Base-by-base conservation (phyloP, 805 yeast genomes). In the Lipomyces yamanashiensis region DNA sequence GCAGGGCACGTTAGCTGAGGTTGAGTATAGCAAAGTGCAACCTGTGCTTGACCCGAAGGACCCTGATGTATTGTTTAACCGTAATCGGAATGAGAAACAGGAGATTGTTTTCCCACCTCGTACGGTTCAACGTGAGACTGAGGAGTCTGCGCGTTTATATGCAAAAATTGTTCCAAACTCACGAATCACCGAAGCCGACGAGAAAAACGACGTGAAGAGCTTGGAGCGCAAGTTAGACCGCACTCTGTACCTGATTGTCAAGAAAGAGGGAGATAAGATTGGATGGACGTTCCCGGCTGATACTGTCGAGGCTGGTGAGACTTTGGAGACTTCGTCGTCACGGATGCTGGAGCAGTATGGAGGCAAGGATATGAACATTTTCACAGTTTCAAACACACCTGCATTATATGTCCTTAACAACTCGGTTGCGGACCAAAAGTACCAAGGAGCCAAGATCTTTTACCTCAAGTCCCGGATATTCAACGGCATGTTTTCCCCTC, bases 311-410 rank as follows among this genome's bases (percentile, higher is more conserved):
- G 79, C 78, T 34, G 76, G 78, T 2, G 77, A 79, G 52, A 83
- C 90, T 15, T 82, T 95, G 68, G 92, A 90, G 74, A 77, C 77
- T 61, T 82, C 86, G 43, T 97, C 97, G 1, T 90, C 89, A 75
- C 77, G 82, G 54, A 96, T 96, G 0, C 77, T 95, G 61, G 82
- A 85, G 74, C 71, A 76, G 23, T 71, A 89, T 21, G 97, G 97
- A 19, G 96, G 97, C 39, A 84, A 81, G 10, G 75, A 81, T 60
- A 84, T 95, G 74, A 89, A 91, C 77, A 88, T 91, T 50, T 93
- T 96, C 90, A 85, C 89, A 21, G 96, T 95, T n/a, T 91, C 98
- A 28, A 85, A 84, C 61, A 88, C 88, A 5, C 98, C 99, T 47
- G 87, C 92, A 48, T 92, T 87, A 50, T 85, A 88, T 1, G 73